These are phyloP conservation scores for Cucumis melo DNA, from an alignment of 306 rosid species.

Conservation along the genomic window DNA sequence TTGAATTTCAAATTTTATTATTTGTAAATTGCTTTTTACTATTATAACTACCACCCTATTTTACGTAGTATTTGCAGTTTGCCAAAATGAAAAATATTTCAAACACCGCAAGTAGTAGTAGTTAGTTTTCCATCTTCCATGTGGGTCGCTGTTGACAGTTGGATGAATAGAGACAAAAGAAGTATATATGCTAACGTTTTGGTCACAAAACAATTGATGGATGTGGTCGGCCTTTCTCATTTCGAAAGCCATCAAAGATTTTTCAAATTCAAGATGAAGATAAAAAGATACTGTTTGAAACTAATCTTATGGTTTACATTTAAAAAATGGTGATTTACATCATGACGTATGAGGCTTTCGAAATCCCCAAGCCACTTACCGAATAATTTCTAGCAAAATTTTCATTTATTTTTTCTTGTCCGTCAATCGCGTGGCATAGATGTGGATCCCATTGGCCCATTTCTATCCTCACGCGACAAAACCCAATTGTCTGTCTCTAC, in stretches of 20 bases:
- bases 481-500: conserved; percentile 6
- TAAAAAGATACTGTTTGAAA: not conserved
- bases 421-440: not conserved
- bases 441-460: not conserved
- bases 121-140: not conserved
- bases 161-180: not conserved
- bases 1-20: too few relatives aligned
- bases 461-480: not conserved
- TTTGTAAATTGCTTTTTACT: too few relatives aligned
- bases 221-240: not conserved
- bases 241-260: not conserved
- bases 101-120: not conserved
- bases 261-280: not conserved
- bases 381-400: not conserved
- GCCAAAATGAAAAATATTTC: not conserved
- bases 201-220: not conserved
- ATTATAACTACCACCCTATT: too few relatives aligned
- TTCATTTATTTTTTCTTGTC: not conserved
- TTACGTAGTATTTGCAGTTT: too few relatives aligned
- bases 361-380: not conserved
- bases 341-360: not conserved
- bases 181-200: not conserved
- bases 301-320: not conserved
- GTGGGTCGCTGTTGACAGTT: not conserved
- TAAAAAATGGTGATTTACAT: not conserved